Conservation (phyloP, 2,329 filamentous ascomycete genomes). For the Pyrenophora graminea region DNA sequence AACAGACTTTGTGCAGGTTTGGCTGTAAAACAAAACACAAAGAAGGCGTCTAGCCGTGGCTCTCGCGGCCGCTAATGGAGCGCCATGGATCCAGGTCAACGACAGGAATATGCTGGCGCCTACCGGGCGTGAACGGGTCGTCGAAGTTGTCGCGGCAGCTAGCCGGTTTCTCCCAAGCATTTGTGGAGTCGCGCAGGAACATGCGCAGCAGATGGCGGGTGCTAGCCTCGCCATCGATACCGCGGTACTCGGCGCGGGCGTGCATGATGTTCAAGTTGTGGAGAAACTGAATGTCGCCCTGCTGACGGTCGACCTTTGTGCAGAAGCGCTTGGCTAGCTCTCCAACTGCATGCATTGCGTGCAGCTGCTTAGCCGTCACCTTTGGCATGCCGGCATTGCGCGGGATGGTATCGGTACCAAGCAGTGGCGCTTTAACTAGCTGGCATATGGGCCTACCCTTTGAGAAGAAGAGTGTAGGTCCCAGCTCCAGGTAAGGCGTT, state of each 20-base stretch:
- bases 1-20: not conserved
- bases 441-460: constrained; percentile 44
- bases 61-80: constrained; percentile 45
- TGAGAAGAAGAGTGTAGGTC: constrained; percentile 43
- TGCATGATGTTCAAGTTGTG: constrained; percentile 46
- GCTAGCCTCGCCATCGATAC: constrained; percentile 29
- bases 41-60: constrained; percentile 35
- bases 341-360: constrained; percentile 38
- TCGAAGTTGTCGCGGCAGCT: constrained; percentile 36
- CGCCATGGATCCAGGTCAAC: constrained; percentile 44
- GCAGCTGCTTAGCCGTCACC: constrained; percentile 34
- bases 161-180: constrained; percentile 41
- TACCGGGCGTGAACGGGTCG: constrained; percentile 37
- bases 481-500: constrained; percentile 39
- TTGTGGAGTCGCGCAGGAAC: constrained; percentile 44
- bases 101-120: constrained; percentile 40
- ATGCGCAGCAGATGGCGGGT: constrained; percentile 44
- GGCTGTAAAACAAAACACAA: not conserved
- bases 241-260: constrained; percentile 40
- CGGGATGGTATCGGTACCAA: constrained; percentile 40
- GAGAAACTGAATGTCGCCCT: constrained; percentile 45
- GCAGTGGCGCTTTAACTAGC: constrained; percentile 44
- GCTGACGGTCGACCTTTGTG: constrained; percentile 38
- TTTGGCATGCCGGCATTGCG: constrained; percentile 37
- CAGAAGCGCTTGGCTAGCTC: constrained; percentile 35